phyloP scores from a whole-genome alignment of 768 basidiomycete genomes.

The Tricholoma hemisulphureum region DNA sequence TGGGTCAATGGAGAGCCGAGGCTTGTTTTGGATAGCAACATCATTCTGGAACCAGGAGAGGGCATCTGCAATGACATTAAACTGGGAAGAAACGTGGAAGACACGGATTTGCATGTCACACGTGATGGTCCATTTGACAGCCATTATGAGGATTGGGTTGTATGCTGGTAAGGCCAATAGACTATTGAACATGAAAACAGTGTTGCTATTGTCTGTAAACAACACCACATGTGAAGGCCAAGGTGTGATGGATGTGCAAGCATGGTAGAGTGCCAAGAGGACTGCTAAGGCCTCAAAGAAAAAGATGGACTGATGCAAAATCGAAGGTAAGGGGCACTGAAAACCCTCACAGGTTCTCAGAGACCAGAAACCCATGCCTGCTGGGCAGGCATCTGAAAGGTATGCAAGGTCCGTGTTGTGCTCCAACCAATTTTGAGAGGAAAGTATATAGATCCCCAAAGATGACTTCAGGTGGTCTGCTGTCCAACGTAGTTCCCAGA shows the following conservation, averaged over 20 bases:
- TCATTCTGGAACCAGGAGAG: constrained; percentile 10
- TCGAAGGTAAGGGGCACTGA: background rate
- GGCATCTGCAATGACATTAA: constrained; percentile 21
- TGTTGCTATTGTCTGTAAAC: constrained; percentile 25
- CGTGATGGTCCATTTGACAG: constrained; percentile 12
- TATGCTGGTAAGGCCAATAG: background rate
- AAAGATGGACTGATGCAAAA: background rate
- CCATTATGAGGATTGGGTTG: constrained; percentile 20
- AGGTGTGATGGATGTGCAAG: background rate
- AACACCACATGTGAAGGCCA: constrained; percentile 10
- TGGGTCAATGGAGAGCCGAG: background rate
- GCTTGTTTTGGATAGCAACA: background rate
- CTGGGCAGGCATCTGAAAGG: constrained; percentile 27
- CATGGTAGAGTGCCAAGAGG: constrained; percentile 10
- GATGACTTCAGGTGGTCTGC: constrained; percentile 13
- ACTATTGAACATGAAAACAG: constrained; percentile 19
- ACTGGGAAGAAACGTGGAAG: constrained; percentile 12
- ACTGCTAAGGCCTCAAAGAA: constrained; percentile 27
- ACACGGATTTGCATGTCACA: constrained; percentile 13
- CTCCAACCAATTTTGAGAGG: constrained; percentile 16
- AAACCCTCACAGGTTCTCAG: constrained; percentile 4
- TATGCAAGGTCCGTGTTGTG: constrained; percentile 9
- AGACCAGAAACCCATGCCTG: constrained; percentile 29
- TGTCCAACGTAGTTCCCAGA: constrained; percentile 30
- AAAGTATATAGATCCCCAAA: constrained; percentile 21